Conservation (phyloP, 2,329 filamentous ascomycete genomes). For the Blastomyces emzantsi region DNA sequence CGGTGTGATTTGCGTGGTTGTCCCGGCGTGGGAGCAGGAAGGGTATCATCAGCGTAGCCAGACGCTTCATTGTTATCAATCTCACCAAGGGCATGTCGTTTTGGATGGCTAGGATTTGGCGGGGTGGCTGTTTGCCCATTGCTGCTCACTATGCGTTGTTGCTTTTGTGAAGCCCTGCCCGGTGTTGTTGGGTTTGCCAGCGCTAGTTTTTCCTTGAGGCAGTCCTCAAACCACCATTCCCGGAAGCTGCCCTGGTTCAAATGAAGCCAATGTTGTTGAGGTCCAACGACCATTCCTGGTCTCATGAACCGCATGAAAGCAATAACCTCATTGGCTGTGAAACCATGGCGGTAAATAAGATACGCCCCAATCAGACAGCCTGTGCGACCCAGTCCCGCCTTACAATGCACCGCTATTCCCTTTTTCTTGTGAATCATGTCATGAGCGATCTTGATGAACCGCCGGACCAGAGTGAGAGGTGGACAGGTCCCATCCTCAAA, state of each 20-base stretch:
- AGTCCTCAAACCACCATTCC: conserved; percentile 88
- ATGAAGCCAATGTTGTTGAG: conserved; percentile 98
- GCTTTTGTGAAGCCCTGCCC: conserved; percentile 45
- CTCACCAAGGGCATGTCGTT: conserved; percentile 82
- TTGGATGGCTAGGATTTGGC: conserved; percentile 65
- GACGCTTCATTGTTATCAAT: conserved; percentile 68
- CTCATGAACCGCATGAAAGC: conserved; percentile 99
- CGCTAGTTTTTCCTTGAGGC: conserved; percentile 65
- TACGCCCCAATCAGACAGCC: conserved; percentile 96
- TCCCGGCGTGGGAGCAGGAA: conserved; percentile 89
- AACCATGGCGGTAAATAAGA: conserved; percentile 92
- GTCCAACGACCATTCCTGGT: conserved; percentile 96
- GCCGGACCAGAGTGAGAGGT: conserved; percentile 74
- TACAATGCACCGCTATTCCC: conserved; percentile 96
- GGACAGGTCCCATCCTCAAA: conserved; percentile 98
- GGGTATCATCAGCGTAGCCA: conserved; percentile 61
- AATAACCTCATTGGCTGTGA: conserved; percentile 95
- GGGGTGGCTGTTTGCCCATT: conserved; percentile 71
- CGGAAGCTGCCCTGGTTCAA: conserved; percentile 93
- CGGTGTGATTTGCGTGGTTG: conserved; percentile 86
- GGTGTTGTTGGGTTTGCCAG: conserved; percentile 50
- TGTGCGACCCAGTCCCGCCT: conserved; percentile 89
- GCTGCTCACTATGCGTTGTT: conserved; percentile 52
- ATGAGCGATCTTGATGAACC: conserved; percentile 91
- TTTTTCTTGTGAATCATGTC: conserved; percentile 89